These are phyloP conservation scores for Uronychia setigera DNA, from an alignment of 73 alveolate genomes.

Conservation along the genomic window DNA sequence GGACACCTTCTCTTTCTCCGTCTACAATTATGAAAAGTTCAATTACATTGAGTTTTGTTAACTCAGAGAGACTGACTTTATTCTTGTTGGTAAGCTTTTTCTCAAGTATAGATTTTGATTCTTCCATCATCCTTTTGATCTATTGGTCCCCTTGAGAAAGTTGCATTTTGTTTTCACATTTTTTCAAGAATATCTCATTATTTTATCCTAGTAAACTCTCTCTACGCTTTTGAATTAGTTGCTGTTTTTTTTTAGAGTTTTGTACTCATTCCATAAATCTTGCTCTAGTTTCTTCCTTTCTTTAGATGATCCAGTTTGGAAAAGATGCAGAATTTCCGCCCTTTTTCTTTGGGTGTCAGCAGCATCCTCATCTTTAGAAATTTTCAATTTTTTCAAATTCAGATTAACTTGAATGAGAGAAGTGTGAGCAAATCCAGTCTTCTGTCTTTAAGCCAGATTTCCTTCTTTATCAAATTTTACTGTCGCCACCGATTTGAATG, in stretches of 20 bases:
- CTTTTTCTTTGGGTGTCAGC: neutral
- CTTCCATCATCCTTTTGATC: neutral
- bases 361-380: neutral
- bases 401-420: neutral
- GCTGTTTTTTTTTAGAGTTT: neutral
- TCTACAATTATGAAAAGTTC: slow-evolving; percentile 15
- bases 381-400: neutral
- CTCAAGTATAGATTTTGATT: neutral
- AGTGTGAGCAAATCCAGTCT: neutral
- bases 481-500: too few species aligned
- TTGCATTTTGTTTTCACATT: neutral
- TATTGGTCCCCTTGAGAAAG: neutral
- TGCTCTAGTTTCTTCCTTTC: neutral
- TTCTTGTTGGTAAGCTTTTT: neutral
- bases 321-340: neutral
- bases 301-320: neutral
- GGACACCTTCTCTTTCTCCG: slow-evolving; percentile 37
- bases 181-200: neutral
- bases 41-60: neutral
- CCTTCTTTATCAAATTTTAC: neutral
- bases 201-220: neutral
- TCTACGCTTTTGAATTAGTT: neutral
- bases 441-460: neutral
- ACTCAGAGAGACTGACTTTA: neutral
- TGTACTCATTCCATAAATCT: neutral